phyloP scores from a whole-genome alignment of 768 basidiomycete species.

The Plicaturopsis crispa region DNA sequence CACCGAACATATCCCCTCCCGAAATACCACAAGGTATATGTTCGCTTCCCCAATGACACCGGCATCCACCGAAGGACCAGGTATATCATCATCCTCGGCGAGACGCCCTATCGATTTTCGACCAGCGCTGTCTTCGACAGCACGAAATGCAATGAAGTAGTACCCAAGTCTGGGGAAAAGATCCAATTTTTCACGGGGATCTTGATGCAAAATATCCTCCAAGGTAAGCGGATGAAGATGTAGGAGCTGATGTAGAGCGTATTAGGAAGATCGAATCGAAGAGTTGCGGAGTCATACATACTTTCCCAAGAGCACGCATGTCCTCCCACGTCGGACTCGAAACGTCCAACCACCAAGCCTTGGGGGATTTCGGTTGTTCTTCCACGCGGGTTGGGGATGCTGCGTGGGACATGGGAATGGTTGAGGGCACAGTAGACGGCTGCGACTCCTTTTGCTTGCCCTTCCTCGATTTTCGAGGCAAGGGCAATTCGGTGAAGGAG shows the following conservation, averaged over 20 bases:
- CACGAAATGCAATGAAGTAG: slow-evolving; percentile 84
- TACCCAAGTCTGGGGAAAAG: slow-evolving; percentile 84
- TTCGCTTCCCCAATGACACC: slow-evolving; percentile 66
- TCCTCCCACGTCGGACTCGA: slow-evolving; percentile 85
- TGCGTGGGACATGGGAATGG: slow-evolving; percentile 1
- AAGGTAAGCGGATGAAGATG: slow-evolving; percentile 89
- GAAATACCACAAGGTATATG: slow-evolving; percentile 85
- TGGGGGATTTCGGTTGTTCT: slow-evolving; percentile 14
- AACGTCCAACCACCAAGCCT: slow-evolving; percentile 89
- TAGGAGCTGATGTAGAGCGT: slow-evolving; percentile 43
- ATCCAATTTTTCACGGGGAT: slow-evolving; percentile 89
- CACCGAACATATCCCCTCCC: slow-evolving; percentile 78
- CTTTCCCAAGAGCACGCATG: slow-evolving; percentile 80
- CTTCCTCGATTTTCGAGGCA: slow-evolving; percentile 26
- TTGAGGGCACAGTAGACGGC: slow-evolving; percentile 1
- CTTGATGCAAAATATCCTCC: slow-evolving; percentile 89
- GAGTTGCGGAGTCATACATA: slow-evolving; percentile 18
- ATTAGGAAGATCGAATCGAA: slow-evolving; percentile 1
- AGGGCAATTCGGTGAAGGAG: slow-evolving; percentile 21
- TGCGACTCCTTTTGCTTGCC: slow-evolving; percentile 40
- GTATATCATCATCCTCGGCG: slow-evolving; percentile 8
- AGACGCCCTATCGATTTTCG: slow-evolving; percentile 30
- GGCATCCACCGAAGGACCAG: slow-evolving; percentile 23
- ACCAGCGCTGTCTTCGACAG: slow-evolving; percentile 54
- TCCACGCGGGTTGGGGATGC: slow-evolving; percentile 1